phyloP scores from a whole-genome alignment of 495 filamentous ascomycete species.

The Xylaria scruposa region DNA sequence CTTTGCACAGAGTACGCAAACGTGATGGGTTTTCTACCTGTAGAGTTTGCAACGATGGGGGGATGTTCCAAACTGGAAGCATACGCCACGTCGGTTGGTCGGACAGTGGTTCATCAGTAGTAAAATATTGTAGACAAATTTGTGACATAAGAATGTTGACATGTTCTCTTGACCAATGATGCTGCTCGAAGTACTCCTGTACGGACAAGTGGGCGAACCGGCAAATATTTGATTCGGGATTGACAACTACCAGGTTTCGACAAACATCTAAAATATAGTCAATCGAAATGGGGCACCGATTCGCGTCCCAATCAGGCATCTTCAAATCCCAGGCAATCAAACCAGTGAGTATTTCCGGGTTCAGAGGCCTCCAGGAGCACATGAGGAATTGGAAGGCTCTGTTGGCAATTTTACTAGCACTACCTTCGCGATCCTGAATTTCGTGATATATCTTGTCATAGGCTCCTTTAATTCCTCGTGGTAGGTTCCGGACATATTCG shows the following conservation, averaged over 20 bases:
- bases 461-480: not conserved
- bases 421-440: not conserved
- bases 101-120: not conserved
- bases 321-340: not conserved
- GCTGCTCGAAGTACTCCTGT: constrained; percentile 2
- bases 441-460: not conserved
- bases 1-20: not conserved
- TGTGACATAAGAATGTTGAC: not conserved
- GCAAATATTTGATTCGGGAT: not conserved
- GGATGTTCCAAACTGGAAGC: not conserved
- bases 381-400: constrained; percentile 8
- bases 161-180: constrained; percentile 1
- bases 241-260: constrained; percentile 2
- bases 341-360: not conserved
- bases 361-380: not conserved
- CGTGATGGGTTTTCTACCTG: not conserved
- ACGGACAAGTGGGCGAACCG: constrained; percentile 1
- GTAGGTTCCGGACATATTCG: not conserved
- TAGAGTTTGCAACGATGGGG: not conserved
- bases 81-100: not conserved
- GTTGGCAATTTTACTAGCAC: not conserved
- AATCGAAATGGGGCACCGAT: not conserved
- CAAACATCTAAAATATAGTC: not conserved
- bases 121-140: not conserved
- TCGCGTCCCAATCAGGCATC: not conserved